Percentiles rank a stretch among this genome's conserved stretches.
phyloP scores from a whole-genome alignment of 2,329 filamentous ascomycete species.

The Neofusicoccum sp. region DNA sequence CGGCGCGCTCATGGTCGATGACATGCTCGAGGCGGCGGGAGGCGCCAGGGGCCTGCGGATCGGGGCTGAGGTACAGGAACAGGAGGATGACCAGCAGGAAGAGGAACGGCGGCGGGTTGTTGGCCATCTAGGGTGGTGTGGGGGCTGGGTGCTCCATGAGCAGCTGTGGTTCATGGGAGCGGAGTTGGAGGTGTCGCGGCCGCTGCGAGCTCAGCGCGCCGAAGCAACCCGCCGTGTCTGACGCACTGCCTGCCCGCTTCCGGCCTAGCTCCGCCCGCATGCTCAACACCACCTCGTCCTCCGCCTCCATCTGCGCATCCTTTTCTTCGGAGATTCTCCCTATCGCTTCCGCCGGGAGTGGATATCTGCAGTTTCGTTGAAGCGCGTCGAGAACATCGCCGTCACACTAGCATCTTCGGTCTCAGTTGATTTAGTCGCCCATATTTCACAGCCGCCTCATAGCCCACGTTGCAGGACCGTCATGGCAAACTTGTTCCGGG shows the following conservation, averaged over 20 bases:
- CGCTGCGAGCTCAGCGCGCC: neutral
- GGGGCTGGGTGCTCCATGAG: conserved; percentile 13
- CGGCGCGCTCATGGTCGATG: conserved; percentile 17
- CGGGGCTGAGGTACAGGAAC: conserved; percentile 18
- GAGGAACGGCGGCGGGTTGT: conserved; percentile 16
- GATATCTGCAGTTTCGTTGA: too few species aligned
- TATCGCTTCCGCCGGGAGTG: too few species aligned
- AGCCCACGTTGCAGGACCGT: too few species aligned
- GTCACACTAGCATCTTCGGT: too few species aligned
- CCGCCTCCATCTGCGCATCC: too few species aligned
- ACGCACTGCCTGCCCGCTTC: neutral
- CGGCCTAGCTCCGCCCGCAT: neutral
- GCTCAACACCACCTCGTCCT: neutral
- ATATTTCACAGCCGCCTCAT: too few species aligned
- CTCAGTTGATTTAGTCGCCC: too few species aligned
- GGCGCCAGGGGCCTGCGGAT: conserved; percentile 14
- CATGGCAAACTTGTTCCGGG: too few species aligned
- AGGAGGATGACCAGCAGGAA: conserved; percentile 21
- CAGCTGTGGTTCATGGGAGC: neutral
- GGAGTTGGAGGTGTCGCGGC: neutral
- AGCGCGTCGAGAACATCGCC: too few species aligned
- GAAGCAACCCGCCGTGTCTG: neutral
- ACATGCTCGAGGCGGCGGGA: conserved; percentile 10
- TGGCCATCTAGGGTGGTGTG: conserved; percentile 19
- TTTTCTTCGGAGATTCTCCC: too few species aligned